Base-by-base conservation (phyloP, 2,329 filamentous ascomycete genomes). In the Phaeosphaeriaceae sp. region DNA sequence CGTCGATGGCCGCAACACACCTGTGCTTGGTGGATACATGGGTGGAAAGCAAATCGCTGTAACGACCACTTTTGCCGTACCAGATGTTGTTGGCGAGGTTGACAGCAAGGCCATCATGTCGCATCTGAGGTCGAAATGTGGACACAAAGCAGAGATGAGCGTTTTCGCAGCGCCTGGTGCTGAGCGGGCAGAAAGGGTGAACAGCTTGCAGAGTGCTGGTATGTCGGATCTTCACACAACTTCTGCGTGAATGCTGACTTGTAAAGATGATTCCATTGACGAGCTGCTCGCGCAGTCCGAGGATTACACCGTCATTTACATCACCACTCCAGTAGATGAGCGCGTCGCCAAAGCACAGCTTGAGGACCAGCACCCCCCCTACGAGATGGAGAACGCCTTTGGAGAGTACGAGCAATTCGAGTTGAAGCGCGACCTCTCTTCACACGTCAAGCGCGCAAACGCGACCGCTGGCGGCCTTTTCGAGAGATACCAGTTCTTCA, bases 401-500 rank as follows among this genome's bases (percentile, higher is more conserved):
- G 80, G 84, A 54, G 84, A 88, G 51, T 78, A 84, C 13, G 72
- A 90, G 50, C 90, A 91, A 69, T 86, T 88, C 75, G 91, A 94
- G 62, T 79, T 95, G 63, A 95, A 91, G 85, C 86, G 92, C 65
- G 84, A 87, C 65, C 77, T 84, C 56, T 75, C 69, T 24, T 65
- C 76, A 19, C 63, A 79, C 50, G 62, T 58, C 48, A 68, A 67
- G 47, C 70, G 61, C 7, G 62, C 60, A 1, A 68, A 66, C 51
- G 56, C 67, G 50, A 66, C 65, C 48, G 69, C 70, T 46, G 70
- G 70, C 19, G 76, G 68, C 21, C 79, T 96, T 45, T 98, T 99
- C 70, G 91, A 96, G 79, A 93, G 91, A 77, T 99, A 99, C 78
- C 91, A 97, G 76, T 98, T 93, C 81, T 90, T 99, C 67, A 94